These are phyloP conservation scores for Arachnomyces sp. DNA, from an alignment of 2,329 filamentous ascomycete genomes.

Conservation along the genomic window DNA sequence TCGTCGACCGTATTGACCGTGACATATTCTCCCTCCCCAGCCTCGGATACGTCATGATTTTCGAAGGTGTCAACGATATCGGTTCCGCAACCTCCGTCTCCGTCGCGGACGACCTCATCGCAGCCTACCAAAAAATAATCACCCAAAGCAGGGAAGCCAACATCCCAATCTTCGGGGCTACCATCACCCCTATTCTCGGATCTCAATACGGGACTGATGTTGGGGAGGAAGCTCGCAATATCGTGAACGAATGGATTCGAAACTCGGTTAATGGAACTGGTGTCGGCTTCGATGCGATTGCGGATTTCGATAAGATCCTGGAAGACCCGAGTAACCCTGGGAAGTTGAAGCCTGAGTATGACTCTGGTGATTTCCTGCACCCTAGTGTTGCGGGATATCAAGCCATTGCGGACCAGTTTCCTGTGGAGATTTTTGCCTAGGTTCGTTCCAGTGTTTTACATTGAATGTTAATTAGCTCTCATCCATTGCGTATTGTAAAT, in stretches of 20 bases:
- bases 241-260: slow-evolving; percentile 55
- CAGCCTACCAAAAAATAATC: slow-evolving; percentile 52
- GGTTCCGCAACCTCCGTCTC: slow-evolving; percentile 42
- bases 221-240: slow-evolving; percentile 49
- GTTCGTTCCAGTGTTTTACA: no score
- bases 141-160: slow-evolving; percentile 46
- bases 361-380: slow-evolving; percentile 59
- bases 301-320: slow-evolving; percentile 55
- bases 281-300: slow-evolving; percentile 47
- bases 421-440: slow-evolving; percentile 43
- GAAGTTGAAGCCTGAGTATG: slow-evolving; percentile 44
- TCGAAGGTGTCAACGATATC: slow-evolving; percentile 63
- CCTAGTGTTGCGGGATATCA: slow-evolving; percentile 53
- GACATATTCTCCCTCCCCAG: slow-evolving; percentile 53
- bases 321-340: slow-evolving; percentile 43
- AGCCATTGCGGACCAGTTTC: slow-evolving; percentile 51
- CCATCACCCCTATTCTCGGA: slow-evolving; percentile 56
- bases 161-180: slow-evolving; percentile 53
- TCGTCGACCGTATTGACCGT: slow-evolving; percentile 53
- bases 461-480: no score
- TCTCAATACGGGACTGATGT: slow-evolving; percentile 45
- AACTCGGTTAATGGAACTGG: slow-evolving; percentile 28
- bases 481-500: no score
- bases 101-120: slow-evolving; percentile 45
- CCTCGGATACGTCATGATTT: slow-evolving; percentile 55